Evolutionary conservation across 108 stramenopile genomes (phyloP).

Genomic region (Stephanodiscus minutulus): DNA sequence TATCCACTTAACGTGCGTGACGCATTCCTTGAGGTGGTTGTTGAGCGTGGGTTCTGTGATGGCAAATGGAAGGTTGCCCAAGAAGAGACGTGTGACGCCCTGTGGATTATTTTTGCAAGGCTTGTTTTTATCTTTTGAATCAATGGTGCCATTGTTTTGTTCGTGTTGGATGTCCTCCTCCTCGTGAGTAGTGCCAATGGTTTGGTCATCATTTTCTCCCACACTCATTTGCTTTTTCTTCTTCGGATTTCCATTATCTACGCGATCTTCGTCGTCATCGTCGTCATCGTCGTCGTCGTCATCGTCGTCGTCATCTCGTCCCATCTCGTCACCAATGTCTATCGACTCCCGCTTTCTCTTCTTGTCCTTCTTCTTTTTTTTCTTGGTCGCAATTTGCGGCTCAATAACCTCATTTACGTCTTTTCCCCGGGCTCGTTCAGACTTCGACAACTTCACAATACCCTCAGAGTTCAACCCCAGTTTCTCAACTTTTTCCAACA

Average conservation of each 20-base stretch:
- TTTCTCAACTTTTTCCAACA: constrained; percentile 54
- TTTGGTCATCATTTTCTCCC: constrained; percentile 27
- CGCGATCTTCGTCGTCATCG: constrained; percentile 9
- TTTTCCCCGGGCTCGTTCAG: constrained; percentile 32
- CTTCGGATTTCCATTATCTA: background rate
- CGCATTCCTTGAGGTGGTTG: constrained; percentile 59
- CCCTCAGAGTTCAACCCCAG: constrained; percentile 72
- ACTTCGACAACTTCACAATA: constrained; percentile 51
- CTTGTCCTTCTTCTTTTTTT: constrained; percentile 47
- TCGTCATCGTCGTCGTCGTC: constrained; percentile 8
- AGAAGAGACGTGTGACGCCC: constrained; percentile 83
- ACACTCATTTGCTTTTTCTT: constrained; percentile 7
- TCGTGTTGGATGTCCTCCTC: constrained; percentile 23
- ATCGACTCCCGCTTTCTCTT: constrained; percentile 26
- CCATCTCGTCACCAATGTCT: constrained; percentile 13
- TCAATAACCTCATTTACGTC: constrained; percentile 3
- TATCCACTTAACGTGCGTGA: constrained; percentile 91
- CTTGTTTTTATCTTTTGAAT: constrained; percentile 57
- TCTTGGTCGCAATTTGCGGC: constrained; percentile 44
- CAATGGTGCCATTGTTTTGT: constrained; percentile 19
- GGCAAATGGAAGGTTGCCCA: constrained; percentile 89
- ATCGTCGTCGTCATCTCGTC: constrained; percentile 18
- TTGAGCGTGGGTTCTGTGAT: constrained; percentile 73
- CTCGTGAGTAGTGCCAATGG: constrained; percentile 16
- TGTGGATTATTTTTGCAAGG: constrained; percentile 85